Evolutionary conservation across 129 eudicot genomes (phyloP), one percentile per base, ranked within the genome.

Genomic region (Chrysanthemum makinoi): DNA sequence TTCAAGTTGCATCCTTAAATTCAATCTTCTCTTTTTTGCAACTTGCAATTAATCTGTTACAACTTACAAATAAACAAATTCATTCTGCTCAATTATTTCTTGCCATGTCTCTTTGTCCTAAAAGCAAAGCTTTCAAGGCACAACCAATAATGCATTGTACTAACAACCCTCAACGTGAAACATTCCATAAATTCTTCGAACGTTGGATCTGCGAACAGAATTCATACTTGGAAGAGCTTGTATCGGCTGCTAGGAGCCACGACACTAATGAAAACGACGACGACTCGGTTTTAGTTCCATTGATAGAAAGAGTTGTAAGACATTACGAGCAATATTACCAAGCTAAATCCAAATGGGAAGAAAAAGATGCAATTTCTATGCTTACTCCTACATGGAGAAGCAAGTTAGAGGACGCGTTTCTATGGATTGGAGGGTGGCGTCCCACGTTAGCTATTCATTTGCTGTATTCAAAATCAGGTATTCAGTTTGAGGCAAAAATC

Each of bases 401-500:
- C 35, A 65, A 62, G 24, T 79, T 88, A 1, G 96, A 88, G 68
- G 85, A 85, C 9, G 89, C 91, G 19, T 86, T 85, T 73, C n/a
- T 81, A 2, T 88, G 96, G 96, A 75, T 88, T 18, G 96, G 96
- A 1, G 96, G 87, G 24, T 86, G 96, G 91, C 68, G 91, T 4
- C 91, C 96, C 18, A 88, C 78, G 69, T 79, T 78, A 73, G 96
- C 96, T 0, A 68, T 88, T 30, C 96, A 88, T 44, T 43, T 88
- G 67, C 65, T 88, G 0, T 83, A 86, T 74, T 88, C 96, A 2
- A 83, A 78, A 28, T 83, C 89, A 10, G 96, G 91, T 24, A 62
- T 79, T 2, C 91, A 88, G 26, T 60, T 88, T 43, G 87, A 85
- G 69, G 85, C 81, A 0, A 67, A 62, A 26, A 44, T 88, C 20